phyloP scores from a whole-genome alignment of 768 basidiomycete species.

The Gloeopeniophorella convolvens region DNA sequence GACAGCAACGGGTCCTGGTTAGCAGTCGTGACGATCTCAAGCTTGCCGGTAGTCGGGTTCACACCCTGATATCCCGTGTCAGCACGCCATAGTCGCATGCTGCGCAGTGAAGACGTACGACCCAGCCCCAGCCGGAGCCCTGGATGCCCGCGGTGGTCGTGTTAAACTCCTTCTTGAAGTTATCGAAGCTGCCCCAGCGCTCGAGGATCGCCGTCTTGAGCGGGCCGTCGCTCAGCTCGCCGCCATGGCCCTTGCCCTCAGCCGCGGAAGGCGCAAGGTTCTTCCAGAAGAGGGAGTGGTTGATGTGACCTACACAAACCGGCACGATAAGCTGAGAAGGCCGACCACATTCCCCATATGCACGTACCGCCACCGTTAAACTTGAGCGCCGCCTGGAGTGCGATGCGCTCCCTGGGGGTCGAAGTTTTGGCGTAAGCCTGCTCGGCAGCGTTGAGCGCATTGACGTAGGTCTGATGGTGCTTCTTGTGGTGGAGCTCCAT shows the following conservation, averaged over 20 bases:
- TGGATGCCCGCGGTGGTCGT: conserved; percentile 79
- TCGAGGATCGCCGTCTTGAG: conserved; percentile 59
- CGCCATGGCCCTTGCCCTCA: conserved; percentile 53
- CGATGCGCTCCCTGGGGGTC: conserved; percentile 75
- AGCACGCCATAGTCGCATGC: background rate
- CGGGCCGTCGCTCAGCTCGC: conserved; percentile 48
- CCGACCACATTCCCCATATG: background rate
- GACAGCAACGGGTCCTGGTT: conserved; percentile 91
- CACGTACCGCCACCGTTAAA: conserved; percentile 92
- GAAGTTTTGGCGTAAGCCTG: conserved; percentile 57
- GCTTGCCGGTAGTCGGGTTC: conserved; percentile 56
- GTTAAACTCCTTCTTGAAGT: conserved; percentile 77
- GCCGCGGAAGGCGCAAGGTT: conserved; percentile 67
- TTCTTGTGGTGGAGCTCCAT: conserved; percentile 94
- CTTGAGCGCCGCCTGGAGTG: conserved; percentile 84
- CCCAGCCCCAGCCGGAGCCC: conserved; percentile 96
- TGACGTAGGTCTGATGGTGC: conserved; percentile 95
- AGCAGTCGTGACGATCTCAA: conserved; percentile 86
- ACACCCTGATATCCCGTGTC: conserved; percentile 44
- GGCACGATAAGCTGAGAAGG: background rate
- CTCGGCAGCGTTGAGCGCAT: conserved; percentile 87
- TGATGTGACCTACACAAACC: conserved; percentile 70
- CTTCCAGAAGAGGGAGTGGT: conserved; percentile 95
- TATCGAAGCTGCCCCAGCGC: conserved; percentile 65
- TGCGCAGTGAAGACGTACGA: conserved; percentile 46